Base-by-base conservation (phyloP, 306 rosid genomes). In the Vachellia collinsii region DNA sequence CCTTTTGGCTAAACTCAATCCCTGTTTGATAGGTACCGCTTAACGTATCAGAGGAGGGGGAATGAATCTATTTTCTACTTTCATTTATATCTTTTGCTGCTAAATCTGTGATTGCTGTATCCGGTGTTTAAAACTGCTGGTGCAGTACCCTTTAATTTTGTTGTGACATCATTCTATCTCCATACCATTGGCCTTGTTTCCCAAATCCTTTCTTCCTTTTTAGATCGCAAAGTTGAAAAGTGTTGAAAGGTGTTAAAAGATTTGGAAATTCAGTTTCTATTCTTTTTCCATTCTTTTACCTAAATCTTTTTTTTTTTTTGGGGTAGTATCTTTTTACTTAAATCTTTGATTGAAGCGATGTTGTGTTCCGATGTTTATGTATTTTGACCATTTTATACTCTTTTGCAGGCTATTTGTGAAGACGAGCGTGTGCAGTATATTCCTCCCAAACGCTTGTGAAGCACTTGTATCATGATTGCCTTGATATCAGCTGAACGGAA, bases 371-470 rank as follows among this genome's bases (percentile, higher is more conserved):
- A 80, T 39, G 54, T 42, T 70, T 66, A 10, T 65, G 48, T 68
- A 58, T 36, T 36, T 38, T 72, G 44, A 56, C 77, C 50, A 10
- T 64, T 66, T 64, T 51, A n/a, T 29, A 4, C 62, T 20, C 36
- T 72, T 79, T 80, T 88, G 88, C 92, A 92, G 98, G 83, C 81
- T 76, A 46, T 92, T 79, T 94, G 97, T 42, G 90, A 83, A 63
- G 97, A 92, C 14, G 91, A 87, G 84, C 91, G 85, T 17, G 91
- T 92, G 91, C 97, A 85, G 29, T 94, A 94, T 77, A 80, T 83
- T 6, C 95, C 97, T 43, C 97, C 97, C 54, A 92, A 87, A 85
- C 94, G 90, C 42, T 66, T 19, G 78, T 88, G 85, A 91, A 68
- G 9, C 29, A 36, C 41, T 34, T 68, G 17, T 20, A 70, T 68